Conservation (phyloP, 768 basidiomycete genomes). For the Kwoniella heveanensis region DNA sequence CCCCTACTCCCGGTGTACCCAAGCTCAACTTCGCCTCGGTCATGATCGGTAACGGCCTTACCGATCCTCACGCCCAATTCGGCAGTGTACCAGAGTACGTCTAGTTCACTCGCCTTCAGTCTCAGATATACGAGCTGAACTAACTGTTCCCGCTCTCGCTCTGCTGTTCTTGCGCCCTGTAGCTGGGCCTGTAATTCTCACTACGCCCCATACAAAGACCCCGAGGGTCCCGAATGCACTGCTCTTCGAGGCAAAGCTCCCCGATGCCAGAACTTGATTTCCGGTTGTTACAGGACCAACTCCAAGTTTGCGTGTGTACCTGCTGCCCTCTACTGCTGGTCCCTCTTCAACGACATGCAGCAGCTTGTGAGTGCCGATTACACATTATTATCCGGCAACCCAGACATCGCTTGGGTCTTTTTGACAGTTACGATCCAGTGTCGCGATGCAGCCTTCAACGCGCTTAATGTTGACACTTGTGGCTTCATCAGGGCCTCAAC, state of each 20-base stretch:
- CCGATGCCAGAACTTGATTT: conserved; percentile 72
- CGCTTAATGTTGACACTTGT: conserved; percentile 1
- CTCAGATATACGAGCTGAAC: background rate
- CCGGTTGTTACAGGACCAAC: conserved; percentile 62
- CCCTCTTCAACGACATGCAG: conserved; percentile 46
- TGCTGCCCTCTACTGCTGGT: conserved; percentile 74
- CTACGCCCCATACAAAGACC: conserved; percentile 63
- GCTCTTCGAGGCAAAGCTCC: conserved; percentile 68
- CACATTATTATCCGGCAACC: too few species aligned
- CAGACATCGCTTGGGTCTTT: too few species aligned
- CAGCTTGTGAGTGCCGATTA: conserved; percentile 34
- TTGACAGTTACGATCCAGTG: too few species aligned
- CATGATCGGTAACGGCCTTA: conserved; percentile 80
- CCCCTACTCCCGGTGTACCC: conserved; percentile 60
- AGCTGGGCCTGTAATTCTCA: conserved; percentile 48
- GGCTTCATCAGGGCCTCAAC: conserved; percentile 70
- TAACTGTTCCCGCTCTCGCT: conserved; percentile 57
- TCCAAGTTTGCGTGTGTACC: conserved; percentile 62
- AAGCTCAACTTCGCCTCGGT: conserved; percentile 80
- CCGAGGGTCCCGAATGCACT: conserved; percentile 67
- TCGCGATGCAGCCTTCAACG: too few species aligned
- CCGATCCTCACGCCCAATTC: conserved; percentile 80
- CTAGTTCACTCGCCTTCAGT: background rate
- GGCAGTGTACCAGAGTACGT: conserved; percentile 69
- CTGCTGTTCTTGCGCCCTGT: conserved; percentile 61